Percentiles rank a stretch among this genome's conserved stretches.
These are phyloP conservation scores for Fusarium penzigii DNA, from an alignment of 2,329 filamentous ascomycete genomes.

Conservation along the genomic window DNA sequence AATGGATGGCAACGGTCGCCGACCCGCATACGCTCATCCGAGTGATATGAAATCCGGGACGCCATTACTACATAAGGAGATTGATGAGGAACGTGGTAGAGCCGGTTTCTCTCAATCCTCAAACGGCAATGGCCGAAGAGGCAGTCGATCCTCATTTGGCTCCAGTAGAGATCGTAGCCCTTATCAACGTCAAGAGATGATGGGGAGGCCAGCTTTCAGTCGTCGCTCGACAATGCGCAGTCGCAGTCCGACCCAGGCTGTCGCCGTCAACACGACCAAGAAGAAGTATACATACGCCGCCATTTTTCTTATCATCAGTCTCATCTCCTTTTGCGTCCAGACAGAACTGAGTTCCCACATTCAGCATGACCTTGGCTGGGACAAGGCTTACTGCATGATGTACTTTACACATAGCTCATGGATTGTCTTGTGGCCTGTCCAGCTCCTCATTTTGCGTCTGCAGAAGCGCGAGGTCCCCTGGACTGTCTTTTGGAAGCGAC, in stretches of 20 bases:
- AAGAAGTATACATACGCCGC: slow-evolving; percentile 86
- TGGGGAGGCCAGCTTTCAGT: slow-evolving; percentile 30
- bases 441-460: slow-evolving; percentile 77
- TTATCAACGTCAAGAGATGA: slow-evolving; percentile 28
- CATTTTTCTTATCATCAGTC: slow-evolving; percentile 78
- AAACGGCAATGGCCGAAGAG: slow-evolving; percentile 15
- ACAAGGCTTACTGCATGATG: slow-evolving; percentile 99
- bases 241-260: slow-evolving; percentile 63
- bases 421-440: slow-evolving; percentile 83
- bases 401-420: slow-evolving; percentile 96
- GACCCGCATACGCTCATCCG: slow-evolving; percentile 48
- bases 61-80: slow-evolving; percentile 42
- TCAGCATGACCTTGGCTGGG: slow-evolving; percentile 87
- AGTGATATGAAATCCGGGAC: slow-evolving; percentile 46
- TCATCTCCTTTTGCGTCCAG: slow-evolving; percentile 89
- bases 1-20: slow-evolving; percentile 45
- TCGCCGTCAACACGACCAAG: slow-evolving; percentile 52
- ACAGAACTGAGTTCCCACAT: slow-evolving; percentile 96
- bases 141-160: slow-evolving; percentile 16
- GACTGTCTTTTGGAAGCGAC: slow-evolving; percentile 78
- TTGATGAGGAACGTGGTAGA: slow-evolving; percentile 33
- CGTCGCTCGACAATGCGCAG: slow-evolving; percentile 71
- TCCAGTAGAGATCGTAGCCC: slow-evolving; percentile 28
- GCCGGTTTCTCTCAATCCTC: slow-evolving; percentile 14
- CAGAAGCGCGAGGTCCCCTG: slow-evolving; percentile 80